Conservation (phyloP, 2,329 filamentous ascomycete species). For the Talaromyces atroroseus region DNA sequence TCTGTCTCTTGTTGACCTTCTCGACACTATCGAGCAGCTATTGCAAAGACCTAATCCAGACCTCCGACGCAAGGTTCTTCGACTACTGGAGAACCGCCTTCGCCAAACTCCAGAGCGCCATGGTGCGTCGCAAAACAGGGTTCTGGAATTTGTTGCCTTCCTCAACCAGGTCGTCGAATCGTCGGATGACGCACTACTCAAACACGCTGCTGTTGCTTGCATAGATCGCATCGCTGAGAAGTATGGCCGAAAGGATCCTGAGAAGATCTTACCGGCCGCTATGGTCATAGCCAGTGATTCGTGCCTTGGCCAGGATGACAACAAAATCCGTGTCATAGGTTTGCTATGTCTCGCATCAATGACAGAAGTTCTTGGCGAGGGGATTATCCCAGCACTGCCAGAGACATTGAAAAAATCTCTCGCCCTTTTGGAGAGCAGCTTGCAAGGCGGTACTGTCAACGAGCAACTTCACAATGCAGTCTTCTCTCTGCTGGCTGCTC, state of each 20-base stretch:
- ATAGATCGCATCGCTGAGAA: constrained; percentile 91
- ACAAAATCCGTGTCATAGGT: constrained; percentile 72
- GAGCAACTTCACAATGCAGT: constrained; percentile 71
- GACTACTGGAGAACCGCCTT: constrained; percentile 73
- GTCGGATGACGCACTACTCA: constrained; percentile 66
- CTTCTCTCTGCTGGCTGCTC: constrained; percentile 70
- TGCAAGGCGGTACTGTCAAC: constrained; percentile 50
- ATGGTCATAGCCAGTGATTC: constrained; percentile 68
- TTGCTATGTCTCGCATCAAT: constrained; percentile 83
- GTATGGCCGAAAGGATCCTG: constrained; percentile 86
- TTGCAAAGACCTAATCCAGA: constrained; percentile 70
- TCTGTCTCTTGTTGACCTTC: constrained; percentile 79
- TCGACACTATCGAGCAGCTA: constrained; percentile 78
- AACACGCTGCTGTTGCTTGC: constrained; percentile 80
- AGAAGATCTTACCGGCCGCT: constrained; percentile 69
- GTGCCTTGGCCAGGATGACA: constrained; percentile 69
- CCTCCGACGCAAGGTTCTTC: constrained; percentile 72
- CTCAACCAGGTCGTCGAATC: constrained; percentile 71
- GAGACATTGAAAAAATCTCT: constrained; percentile 67
- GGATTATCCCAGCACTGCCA: constrained; percentile 77
- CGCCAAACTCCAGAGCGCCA: constrained; percentile 67
- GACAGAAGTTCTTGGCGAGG: constrained; percentile 80
- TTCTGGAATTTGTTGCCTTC: constrained; percentile 74
- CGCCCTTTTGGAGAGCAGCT: constrained; percentile 61
- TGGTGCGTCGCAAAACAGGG: constrained; percentile 58